Conservation (phyloP, 208 protist genomes). For the Borovskyia barvae region DNA sequence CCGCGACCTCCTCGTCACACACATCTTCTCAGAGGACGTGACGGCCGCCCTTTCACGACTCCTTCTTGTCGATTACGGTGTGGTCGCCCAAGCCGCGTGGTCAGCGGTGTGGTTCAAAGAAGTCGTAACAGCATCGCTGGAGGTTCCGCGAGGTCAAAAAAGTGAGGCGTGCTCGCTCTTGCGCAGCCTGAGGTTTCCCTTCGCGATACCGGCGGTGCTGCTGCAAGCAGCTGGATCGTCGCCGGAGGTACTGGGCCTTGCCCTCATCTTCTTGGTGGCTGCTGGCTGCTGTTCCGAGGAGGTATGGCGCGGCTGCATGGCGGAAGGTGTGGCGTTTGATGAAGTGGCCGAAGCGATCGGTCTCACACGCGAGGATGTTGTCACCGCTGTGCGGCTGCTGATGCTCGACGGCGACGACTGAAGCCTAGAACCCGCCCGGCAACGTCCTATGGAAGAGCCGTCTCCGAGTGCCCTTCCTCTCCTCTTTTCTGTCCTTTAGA, state of each 20-base stretch:
- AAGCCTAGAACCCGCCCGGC: too few species aligned
- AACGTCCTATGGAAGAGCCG: too few species aligned
- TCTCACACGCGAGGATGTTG: constrained; percentile 30
- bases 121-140: too few species aligned
- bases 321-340: constrained; percentile 24
- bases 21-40: constrained; percentile 50
- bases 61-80: constrained; percentile 41
- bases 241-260: constrained; percentile 35
- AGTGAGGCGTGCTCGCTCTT: constrained; percentile 26
- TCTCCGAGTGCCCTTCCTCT: too few species aligned
- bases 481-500: too few species aligned
- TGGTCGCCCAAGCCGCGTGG: constrained; percentile 28
- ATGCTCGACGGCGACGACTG: constrained; percentile 35
- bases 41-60: constrained; percentile 51
- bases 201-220: constrained; percentile 47
- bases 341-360: constrained; percentile 48
- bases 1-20: constrained; percentile 39
- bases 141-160: background rate
- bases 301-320: constrained; percentile 18
- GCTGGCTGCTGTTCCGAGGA: constrained; percentile 32
- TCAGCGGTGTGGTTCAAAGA: constrained; percentile 44
- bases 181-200: constrained; percentile 46
- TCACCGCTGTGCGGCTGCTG: constrained; percentile 40
- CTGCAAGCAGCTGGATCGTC: constrained; percentile 22
- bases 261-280: constrained; percentile 31